These are phyloP conservation scores for Pleurotus djamor DNA, from an alignment of 768 basidiomycete species.

Conservation along the genomic window DNA sequence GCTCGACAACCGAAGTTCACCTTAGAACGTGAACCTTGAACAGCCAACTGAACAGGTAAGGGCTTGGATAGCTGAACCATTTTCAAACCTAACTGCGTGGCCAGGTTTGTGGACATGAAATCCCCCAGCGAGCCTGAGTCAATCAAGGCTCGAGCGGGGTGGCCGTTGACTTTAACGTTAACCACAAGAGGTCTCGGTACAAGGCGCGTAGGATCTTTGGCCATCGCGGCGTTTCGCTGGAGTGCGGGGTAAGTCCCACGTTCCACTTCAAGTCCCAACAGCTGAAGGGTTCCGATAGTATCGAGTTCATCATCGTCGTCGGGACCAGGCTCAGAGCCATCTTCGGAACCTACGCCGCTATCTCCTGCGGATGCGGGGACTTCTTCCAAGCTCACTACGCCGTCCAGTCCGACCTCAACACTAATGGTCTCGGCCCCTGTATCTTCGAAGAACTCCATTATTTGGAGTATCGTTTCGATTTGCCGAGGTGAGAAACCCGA, in stretches of 20 bases:
- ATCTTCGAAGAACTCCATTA: too few species aligned
- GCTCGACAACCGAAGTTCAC: slow-evolving; percentile 18
- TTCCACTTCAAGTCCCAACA: too few species aligned
- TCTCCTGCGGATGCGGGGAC: too few species aligned
- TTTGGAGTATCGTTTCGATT: too few species aligned
- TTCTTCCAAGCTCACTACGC: too few species aligned
- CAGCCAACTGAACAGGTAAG: slow-evolving; percentile 25
- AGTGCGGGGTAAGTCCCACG: slow-evolving; percentile 2
- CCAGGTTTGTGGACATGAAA: slow-evolving; percentile 25
- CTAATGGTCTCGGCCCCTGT: too few species aligned
- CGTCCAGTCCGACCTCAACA: too few species aligned
- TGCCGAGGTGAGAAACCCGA: too few species aligned
- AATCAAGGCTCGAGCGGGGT: slow-evolving; percentile 21
- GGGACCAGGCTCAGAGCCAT: too few species aligned
- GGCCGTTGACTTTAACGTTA: slow-evolving; percentile 19
- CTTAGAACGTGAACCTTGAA: slow-evolving; percentile 23
- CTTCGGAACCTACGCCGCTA: too few species aligned
- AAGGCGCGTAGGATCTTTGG: slow-evolving; percentile 6
- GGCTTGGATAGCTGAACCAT: slow-evolving; percentile 20
- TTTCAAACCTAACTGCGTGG: slow-evolving; percentile 21
- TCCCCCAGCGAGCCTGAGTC: slow-evolving; percentile 27
- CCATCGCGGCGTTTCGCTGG: slow-evolving; percentile 9
- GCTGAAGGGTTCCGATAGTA: too few species aligned
- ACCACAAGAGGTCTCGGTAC: slow-evolving; percentile 21
- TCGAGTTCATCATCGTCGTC: too few species aligned